Evolutionary conservation across 768 basidiomycete species (phyloP), one percentile per base, ranked within the genome.

Genomic region (Austroboletus festivus): DNA sequence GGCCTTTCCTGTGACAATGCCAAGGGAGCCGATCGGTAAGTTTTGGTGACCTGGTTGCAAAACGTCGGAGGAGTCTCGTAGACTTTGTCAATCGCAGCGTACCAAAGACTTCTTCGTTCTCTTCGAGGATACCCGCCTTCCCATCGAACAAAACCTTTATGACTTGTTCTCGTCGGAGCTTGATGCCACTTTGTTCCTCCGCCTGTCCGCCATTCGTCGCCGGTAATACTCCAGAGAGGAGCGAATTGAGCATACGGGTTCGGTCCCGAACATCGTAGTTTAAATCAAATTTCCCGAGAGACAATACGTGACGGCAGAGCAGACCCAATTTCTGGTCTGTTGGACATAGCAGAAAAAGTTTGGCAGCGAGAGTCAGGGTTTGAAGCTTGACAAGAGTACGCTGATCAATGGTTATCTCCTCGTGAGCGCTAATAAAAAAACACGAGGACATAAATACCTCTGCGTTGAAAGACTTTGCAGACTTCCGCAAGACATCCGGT

Each of bases 211-310:
- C 71, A 16, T 54, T 51, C 23, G 69, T 60, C n/a, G 66, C 62
- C 7, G 81, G 58, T 12, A 55, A 64, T 13, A 80, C 69, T 28
- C 89, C 84, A 3, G 71, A 64, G 15, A 95, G 73, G 13, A 98
- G 75, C 5, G 85, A 78, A 16, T 74, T 69, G 22, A 96, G 65
- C 78, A 93, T 85, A 43, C 95, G 79, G 5, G 83, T 85, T 21
- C 94, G 84, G 64, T 98, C 96, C 26, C 96, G 79, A 28, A 98
- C 86, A 59, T 96, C 92, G 67, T 90, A 95, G 59, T 87, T 82
- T 18, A 71, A 58, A 68, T 99, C 96, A 67, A 94, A 98, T 47
- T 87, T 78, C 2, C 93, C 94, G 18, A 96, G 78, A 2, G 80
- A 78, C 50, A 96, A 81, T 18, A 93, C 79, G 61, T 98, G 89